Percentiles rank a stretch among this genome's conserved stretches.
Conservation (phyloP, 345 rosid genomes). For the Lumnitzera littorea region DNA sequence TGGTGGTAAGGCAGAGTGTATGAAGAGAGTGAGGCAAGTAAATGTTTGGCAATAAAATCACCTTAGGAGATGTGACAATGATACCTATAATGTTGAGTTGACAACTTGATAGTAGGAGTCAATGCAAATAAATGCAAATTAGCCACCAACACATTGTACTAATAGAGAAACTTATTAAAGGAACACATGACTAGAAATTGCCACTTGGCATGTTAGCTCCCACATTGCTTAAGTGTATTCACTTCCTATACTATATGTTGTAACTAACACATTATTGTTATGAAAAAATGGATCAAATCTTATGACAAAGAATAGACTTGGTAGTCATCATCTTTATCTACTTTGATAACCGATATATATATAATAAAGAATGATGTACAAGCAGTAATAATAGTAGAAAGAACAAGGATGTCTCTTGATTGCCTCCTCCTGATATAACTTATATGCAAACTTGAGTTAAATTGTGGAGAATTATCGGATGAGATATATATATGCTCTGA, state of each 20-base stretch:
- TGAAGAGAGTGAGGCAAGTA: too few relatives aligned
- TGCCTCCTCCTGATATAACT: conserved; percentile 76
- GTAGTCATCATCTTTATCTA: conserved; percentile 18
- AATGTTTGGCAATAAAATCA: too few relatives aligned
- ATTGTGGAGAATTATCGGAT: too few relatives aligned
- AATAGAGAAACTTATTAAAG: not conserved
- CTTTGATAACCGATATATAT: conserved; percentile 93
- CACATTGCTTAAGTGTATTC: not conserved
- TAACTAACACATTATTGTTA: not conserved
- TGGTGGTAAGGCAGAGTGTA: too few relatives aligned
- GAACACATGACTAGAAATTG: conserved; percentile 9
- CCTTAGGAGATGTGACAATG: too few relatives aligned
- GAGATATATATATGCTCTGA: too few relatives aligned
- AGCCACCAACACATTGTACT: not conserved
- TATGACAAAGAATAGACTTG: conserved; percentile 1
- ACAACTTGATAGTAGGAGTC: too few relatives aligned
- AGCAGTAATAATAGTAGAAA: conserved; percentile 84
- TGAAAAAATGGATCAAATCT: not conserved
- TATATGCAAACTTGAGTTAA: too few relatives aligned
- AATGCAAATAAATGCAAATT: conserved; percentile 3
- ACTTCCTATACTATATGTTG: not conserved
- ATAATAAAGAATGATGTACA: conserved; percentile 86
- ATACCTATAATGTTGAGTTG: too few relatives aligned
- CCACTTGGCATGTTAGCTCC: not conserved
- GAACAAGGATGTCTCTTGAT: conserved; percentile 84